Evolutionary conservation across 2,329 filamentous ascomycete species (phyloP), one percentile per base, ranked within the genome.

Genomic region (Podosphaera leucotricha): DNA sequence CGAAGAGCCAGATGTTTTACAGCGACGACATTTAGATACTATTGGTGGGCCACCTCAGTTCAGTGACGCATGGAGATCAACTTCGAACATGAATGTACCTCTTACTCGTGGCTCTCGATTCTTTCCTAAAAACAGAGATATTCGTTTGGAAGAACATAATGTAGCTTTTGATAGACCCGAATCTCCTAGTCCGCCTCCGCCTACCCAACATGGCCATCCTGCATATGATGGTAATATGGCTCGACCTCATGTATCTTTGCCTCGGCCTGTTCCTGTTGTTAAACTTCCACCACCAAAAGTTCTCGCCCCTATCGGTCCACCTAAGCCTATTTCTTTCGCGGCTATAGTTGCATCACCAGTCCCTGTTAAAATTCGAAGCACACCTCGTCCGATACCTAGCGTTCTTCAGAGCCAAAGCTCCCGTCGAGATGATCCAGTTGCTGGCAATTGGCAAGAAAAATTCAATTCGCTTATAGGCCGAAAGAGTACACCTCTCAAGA

Each of bases 381-480:
- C 15, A 13, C 16, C 21, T 16, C 15, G 21, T 8, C 22, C 39
- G 10, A 11, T 15, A 24, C 24, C 51, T 47, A 49, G 60, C 57
- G 56, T 58, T 21, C 55, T 62, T 30, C 59, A 61, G 20, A 52
- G 56, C 43, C 57, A 65, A 33, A 62, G 62, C 15, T 64, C 53
- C 26, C 50, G 49, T 46, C 49, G 52, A 30, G 49, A 53, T 24
- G 28, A 33, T 3, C 42, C 50, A 42, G 24, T 48, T 19, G 49
- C 42, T 61, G 59, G 47, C 52, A 62, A 68, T 44, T 87, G 85
- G 85, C 84, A 92, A 59, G 77, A 80, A 53, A 76, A 76, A 54
- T 85, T 94, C 59, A 85, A 92, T 59, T 77, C 70, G 39, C 68
- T 93, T 38, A 72, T 75, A 52, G 73, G 74, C n/a, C 64, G 65